A percentile compares a stretch with the other conserved stretches of the same genome.
These are phyloP conservation scores for Globisporangium emineosum DNA, from an alignment of 352 stramenopile genomes.

Conservation along the genomic window DNA sequence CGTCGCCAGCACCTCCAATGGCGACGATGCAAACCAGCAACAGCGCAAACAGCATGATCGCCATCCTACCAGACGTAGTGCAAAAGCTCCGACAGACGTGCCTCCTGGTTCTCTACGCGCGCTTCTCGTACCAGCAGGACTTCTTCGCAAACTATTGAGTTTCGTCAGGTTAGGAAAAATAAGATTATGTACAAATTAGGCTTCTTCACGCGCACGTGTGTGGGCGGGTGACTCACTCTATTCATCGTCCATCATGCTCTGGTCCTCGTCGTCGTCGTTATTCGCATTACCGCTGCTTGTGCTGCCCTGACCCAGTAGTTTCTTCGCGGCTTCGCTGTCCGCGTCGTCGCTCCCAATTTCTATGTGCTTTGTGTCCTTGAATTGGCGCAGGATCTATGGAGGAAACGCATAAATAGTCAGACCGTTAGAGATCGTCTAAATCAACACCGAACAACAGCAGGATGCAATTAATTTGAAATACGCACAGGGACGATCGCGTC, in stretches of 20 bases:
- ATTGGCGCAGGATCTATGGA: constrained; percentile 58
- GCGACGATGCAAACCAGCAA: not conserved
- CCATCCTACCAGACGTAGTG: not conserved
- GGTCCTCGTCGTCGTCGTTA: constrained; percentile 19
- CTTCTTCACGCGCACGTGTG: not conserved
- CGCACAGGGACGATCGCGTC: constrained; percentile 73
- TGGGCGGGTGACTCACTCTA: not conserved
- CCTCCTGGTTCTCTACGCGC: constrained; percentile 25
- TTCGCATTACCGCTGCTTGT: not conserved
- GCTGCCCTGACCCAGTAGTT: no score
- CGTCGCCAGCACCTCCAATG: not conserved
- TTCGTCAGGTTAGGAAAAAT: not conserved
- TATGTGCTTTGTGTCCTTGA: constrained; percentile 46
- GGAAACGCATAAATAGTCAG: not conserved
- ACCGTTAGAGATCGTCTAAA: not conserved
- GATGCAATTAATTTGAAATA: not conserved
- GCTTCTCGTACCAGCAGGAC: constrained; percentile 30
- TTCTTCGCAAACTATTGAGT: constrained; percentile 32
- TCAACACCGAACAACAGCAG: not conserved
- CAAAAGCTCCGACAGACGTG: constrained; percentile 15
- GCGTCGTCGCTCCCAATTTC: not conserved
- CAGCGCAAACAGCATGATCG: not conserved
- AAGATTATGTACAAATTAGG: constrained; percentile 3
- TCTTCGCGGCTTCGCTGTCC: not conserved
- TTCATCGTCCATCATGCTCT: constrained; percentile 28